phyloP scores from a whole-genome alignment of 129 eudicot genomes.

The Escallonia rubra region DNA sequence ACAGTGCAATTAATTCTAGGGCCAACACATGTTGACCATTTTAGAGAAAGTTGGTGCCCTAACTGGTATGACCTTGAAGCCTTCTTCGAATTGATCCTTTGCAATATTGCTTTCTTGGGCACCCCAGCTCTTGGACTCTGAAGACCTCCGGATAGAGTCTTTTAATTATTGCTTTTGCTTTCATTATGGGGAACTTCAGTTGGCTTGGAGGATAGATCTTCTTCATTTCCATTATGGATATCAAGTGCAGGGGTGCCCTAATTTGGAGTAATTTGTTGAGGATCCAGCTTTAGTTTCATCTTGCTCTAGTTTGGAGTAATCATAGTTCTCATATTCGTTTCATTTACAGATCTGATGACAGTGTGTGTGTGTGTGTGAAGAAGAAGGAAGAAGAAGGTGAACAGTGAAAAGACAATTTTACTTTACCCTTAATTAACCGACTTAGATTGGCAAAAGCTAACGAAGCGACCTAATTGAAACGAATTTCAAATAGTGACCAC shows the following conservation, averaged over 20 bases:
- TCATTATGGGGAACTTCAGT: slow-evolving; percentile 17
- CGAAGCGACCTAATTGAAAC: no score
- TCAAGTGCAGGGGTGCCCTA: slow-evolving; percentile 8
- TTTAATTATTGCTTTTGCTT: slow-evolving; percentile 33
- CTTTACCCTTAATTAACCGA: no score
- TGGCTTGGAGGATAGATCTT: slow-evolving; percentile 5
- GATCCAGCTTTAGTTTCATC: background rate
- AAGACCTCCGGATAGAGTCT: slow-evolving; percentile 86
- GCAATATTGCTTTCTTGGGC: slow-evolving; percentile 50
- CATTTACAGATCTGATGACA: no score
- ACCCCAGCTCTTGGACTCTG: slow-evolving; percentile 70
- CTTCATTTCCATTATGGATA: slow-evolving; percentile 9
- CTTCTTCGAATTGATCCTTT: slow-evolving; percentile 83
- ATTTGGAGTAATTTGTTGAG: slow-evolving; percentile 6
- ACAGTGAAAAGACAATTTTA: no score
- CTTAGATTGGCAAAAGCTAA: no score
- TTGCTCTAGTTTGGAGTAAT: slow-evolving; percentile 6
- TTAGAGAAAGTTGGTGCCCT: slow-evolving; percentile 69
- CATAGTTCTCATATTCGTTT: slow-evolving; percentile 31
- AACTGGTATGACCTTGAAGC: slow-evolving; percentile 57
- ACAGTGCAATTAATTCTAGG: slow-evolving; percentile 92
- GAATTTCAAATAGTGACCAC: no score
- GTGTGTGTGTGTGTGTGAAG: no score
- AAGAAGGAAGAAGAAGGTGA: no score
- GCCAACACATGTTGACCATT: slow-evolving; percentile 91